Percentiles rank a stretch among this genome's conserved stretches.
Conservation (phyloP, 2,329 filamentous ascomycete genomes). For the Rachicladosporium sp. region DNA sequence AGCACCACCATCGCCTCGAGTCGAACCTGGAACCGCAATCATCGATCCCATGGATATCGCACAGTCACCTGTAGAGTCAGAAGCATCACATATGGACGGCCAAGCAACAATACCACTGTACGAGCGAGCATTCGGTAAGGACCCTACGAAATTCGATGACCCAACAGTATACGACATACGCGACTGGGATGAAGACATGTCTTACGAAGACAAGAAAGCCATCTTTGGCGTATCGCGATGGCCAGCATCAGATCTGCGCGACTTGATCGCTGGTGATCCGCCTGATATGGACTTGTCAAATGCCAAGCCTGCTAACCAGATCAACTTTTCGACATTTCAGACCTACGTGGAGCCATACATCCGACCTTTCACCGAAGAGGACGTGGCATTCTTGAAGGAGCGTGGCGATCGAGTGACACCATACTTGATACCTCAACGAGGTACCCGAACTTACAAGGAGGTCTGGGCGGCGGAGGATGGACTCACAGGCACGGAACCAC, state of each 20-base stretch:
- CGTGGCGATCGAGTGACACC: conserved; percentile 67
- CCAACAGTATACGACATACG: conserved; percentile 91
- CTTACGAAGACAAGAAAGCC: conserved; percentile 70
- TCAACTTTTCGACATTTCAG: conserved; percentile 87
- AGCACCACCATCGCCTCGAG: conserved; percentile 21
- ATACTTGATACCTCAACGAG: conserved; percentile 76
- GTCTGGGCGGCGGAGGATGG: conserved; percentile 93
- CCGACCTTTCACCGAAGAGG: conserved; percentile 78
- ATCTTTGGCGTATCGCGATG: conserved; percentile 82
- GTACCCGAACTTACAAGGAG: conserved; percentile 75
- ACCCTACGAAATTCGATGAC: conserved; percentile 78
- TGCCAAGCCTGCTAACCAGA: conserved; percentile 85
- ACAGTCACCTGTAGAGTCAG: conserved; percentile 46
- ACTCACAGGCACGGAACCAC: conserved; percentile 57
- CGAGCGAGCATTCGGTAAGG: conserved; percentile 74
- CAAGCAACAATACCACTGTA: conserved; percentile 55
- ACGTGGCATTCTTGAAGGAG: conserved; percentile 84
- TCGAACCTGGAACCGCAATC: conserved; percentile 17
- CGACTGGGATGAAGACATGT: conserved; percentile 60
- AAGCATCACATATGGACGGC: conserved; percentile 42
- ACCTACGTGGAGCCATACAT: conserved; percentile 88
- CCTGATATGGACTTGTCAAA: conserved; percentile 94
- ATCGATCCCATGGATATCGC: conserved; percentile 46
- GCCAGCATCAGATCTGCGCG: conserved; percentile 64
- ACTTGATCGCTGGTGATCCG: conserved; percentile 76